phyloP scores from a whole-genome alignment of 2,329 filamentous ascomycete species.

The Penicillium griseofulvum region DNA sequence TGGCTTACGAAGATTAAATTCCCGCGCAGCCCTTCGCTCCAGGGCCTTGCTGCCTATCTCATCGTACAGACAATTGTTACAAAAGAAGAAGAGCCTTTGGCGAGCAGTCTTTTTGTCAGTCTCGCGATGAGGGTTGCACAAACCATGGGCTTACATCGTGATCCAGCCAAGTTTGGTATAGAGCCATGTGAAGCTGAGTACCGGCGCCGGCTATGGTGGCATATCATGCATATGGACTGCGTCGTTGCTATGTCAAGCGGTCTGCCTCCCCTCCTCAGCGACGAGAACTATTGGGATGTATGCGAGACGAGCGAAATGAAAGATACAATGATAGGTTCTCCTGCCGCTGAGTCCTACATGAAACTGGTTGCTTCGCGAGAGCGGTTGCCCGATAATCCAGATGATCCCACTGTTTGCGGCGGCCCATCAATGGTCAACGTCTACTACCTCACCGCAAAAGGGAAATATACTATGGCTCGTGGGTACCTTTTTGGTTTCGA shows the following conservation, averaged over 20 bases:
- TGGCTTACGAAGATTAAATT: conserved; percentile 46
- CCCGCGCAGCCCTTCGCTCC: conserved; percentile 45
- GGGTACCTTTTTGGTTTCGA: conserved; percentile 17
- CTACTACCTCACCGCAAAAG: conserved; percentile 44
- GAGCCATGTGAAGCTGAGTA: conserved; percentile 46
- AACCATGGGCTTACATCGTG: conserved; percentile 50
- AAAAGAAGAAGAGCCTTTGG: conserved; percentile 50
- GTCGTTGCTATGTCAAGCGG: conserved; percentile 51
- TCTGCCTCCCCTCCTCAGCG: conserved; percentile 47
- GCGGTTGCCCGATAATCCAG: conserved; percentile 40
- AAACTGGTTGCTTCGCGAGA: conserved; percentile 32
- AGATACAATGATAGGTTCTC: conserved; percentile 43
- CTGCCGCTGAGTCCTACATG: conserved; percentile 39
- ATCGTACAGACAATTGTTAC: conserved; percentile 48
- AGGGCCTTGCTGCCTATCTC: conserved; percentile 48
- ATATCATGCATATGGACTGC: conserved; percentile 50
- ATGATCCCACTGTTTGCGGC: conserved; percentile 43
- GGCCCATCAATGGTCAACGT: conserved; percentile 43
- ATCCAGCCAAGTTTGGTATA: conserved; percentile 49
- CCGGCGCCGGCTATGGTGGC: conserved; percentile 49
- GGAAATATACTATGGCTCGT: conserved; percentile 48
- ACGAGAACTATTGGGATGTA: conserved; percentile 51
- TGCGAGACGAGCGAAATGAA: conserved; percentile 48
- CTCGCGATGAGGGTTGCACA: conserved; percentile 49
- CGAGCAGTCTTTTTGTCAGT: conserved; percentile 49